Conservation (phyloP, 163 green algal species). For the Coccomyxa subellipsoidea region DNA sequence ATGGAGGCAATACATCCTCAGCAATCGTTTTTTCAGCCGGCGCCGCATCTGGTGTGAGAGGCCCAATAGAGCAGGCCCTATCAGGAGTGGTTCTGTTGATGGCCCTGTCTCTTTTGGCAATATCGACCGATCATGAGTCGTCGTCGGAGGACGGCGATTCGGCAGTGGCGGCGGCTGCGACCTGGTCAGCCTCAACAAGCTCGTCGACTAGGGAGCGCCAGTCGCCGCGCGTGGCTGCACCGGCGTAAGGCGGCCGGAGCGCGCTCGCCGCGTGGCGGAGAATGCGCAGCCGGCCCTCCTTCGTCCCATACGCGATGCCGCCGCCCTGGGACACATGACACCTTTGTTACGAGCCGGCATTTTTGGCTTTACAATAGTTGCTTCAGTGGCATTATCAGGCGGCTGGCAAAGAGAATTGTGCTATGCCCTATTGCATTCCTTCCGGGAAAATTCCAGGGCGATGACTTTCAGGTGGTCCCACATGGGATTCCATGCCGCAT, state of each 20-base stretch:
- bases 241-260: neutral
- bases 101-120: too few species aligned
- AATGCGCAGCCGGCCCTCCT: constrained; percentile 80
- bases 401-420: neutral
- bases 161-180: neutral
- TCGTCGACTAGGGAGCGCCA: constrained; percentile 15
- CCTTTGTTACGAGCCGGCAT: neutral
- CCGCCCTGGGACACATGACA: constrained; percentile 42
- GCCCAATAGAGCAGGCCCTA: too few species aligned
- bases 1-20: too few species aligned
- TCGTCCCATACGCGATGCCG: constrained; percentile 91
- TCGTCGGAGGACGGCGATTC: neutral
- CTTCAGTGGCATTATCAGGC: neutral
- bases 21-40: too few species aligned
- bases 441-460: neutral
- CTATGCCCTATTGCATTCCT: neutral
- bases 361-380: neutral
- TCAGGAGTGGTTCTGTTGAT: too few species aligned
- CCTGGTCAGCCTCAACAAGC: constrained; percentile 16
- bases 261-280: constrained; percentile 39
- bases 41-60: too few species aligned
- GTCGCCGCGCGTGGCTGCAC: neutral
- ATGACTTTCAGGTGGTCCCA: neutral
- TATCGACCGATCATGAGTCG: neutral
- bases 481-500: too few species aligned